These are phyloP conservation scores for Plectosphaerella sp. DNA, from an alignment of 2,329 filamentous ascomycete species.

Conservation along the genomic window DNA sequence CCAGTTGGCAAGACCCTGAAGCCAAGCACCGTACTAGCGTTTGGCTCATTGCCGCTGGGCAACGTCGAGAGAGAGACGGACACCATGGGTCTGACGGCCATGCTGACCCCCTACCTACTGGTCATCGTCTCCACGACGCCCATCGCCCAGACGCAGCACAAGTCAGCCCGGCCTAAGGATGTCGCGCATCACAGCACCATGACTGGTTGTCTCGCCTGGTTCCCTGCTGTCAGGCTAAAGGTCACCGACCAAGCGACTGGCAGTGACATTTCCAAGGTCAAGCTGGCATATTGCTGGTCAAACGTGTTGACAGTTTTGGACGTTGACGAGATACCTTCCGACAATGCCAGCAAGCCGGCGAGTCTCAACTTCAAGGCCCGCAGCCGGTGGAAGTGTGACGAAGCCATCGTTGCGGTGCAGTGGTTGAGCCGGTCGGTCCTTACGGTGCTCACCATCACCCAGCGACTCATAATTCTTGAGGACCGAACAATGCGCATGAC, in stretches of 20 bases:
- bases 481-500: slow-evolving; percentile 86
- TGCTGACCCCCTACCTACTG: slow-evolving; percentile 90
- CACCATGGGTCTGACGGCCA: slow-evolving; percentile 82
- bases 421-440: slow-evolving; percentile 95
- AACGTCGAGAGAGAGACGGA: slow-evolving; percentile 90
- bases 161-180: slow-evolving; percentile 86
- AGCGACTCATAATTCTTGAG: slow-evolving; percentile 87
- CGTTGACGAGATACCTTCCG: slow-evolving; percentile 65
- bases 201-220: slow-evolving; percentile 95
- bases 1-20: slow-evolving; percentile 66
- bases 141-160: slow-evolving; percentile 93
- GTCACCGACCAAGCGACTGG: slow-evolving; percentile 62
- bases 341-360: slow-evolving; percentile 72
- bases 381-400: slow-evolving; percentile 88
- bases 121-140: slow-evolving; percentile 98
- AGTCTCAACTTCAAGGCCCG: slow-evolving; percentile 75
- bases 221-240: slow-evolving; percentile 91
- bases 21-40: slow-evolving; percentile 91
- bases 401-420: slow-evolving; percentile 92
- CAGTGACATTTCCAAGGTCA: slow-evolving; percentile 70
- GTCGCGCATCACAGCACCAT: slow-evolving; percentile 84
- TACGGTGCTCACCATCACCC: slow-evolving; percentile 87
- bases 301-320: slow-evolving; percentile 94
- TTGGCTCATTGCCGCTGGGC: slow-evolving; percentile 85
- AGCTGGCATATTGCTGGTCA: slow-evolving; percentile 97